Base-by-base conservation (phyloP, 176 grass and related monocot species). In the Triticum turgidum region DNA sequence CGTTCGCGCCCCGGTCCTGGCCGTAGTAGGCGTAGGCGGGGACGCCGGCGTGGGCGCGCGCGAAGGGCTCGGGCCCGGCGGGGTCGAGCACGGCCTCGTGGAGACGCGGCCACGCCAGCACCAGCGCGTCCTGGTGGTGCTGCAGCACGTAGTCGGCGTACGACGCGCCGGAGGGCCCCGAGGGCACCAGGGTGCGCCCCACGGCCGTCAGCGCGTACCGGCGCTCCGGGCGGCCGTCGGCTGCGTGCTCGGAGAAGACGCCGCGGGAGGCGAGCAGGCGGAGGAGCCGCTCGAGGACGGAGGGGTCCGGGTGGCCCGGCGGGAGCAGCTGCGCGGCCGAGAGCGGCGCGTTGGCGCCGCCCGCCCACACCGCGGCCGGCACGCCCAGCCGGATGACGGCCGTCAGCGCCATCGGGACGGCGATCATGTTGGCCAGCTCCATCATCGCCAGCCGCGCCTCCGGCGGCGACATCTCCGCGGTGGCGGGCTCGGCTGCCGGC, bases 41-140 rank as follows among this genome's bases (percentile, higher is more conserved):
- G 21, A 95, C 91, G 34, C 93, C 91, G 79, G 12, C 81, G 76
- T 92, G 87, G 35, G 93, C 93, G 18, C 96, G 87, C 27, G 91
- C 87, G 82, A 98, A 98, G 38, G 93, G 68, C 76, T 98, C 93
- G 1, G 96, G 96, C 0, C 96, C 96, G 6, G 88, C 24, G 3
- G 93, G 93, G 62, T 98, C 93, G 8, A 95, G 86, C 30, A 98
- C 86, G 5, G 91, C 91, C 84, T 98, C 91, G 83, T 87, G 91
- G 34, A 98, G 91, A 2, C 29, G 88, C 11, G 86, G 91, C 96
- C 96, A 98, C 1, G 91, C 88, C 4, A 82, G 78, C 3, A 98
- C 75, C 73, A 98, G 84, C 64, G 93, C 96, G 35, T 98, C 93
- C 91, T 98, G 93, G 84, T 98, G 96, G 80, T 98, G 93, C 85